Evolutionary conservation across 257 asterid species (phyloP).

Genomic region (Rehmannia glutinosa): DNA sequence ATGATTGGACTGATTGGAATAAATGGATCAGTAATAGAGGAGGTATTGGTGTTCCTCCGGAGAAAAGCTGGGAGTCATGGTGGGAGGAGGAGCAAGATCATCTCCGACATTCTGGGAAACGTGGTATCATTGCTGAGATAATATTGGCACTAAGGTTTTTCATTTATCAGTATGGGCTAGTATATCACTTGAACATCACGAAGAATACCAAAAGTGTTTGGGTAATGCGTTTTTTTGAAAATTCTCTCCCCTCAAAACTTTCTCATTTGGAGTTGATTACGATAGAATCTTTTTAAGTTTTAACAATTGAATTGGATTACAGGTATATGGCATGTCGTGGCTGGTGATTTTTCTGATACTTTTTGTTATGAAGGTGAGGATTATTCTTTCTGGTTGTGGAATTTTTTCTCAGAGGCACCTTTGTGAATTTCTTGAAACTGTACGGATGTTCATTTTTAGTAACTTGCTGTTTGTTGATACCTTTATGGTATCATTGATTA

Average conservation of each 20-base stretch:
- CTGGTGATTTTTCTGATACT: slow-evolving; percentile 76
- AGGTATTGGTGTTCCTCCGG: slow-evolving; percentile 96
- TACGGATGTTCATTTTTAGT: no score
- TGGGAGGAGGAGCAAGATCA: slow-evolving; percentile 99
- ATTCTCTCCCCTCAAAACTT: slow-evolving; percentile 3
- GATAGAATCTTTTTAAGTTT: background rate
- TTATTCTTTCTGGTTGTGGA: background rate
- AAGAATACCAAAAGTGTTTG: slow-evolving; percentile 47
- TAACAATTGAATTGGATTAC: slow-evolving; percentile 22
- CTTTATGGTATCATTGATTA: background rate
- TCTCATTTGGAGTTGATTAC: background rate
- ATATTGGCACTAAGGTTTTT: slow-evolving; percentile 73
- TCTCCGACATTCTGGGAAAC: slow-evolving; percentile 87
- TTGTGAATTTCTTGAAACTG: no score
- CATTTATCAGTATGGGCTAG: slow-evolving; percentile 92
- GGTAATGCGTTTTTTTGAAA: slow-evolving; percentile 40
- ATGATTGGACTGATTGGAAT: slow-evolving; percentile 98
- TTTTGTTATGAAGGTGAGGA: slow-evolving; percentile 91
- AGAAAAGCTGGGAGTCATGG: slow-evolving; percentile 99
- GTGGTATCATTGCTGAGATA: slow-evolving; percentile 80
- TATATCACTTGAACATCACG: slow-evolving; percentile 81
- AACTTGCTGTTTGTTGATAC: background rate
- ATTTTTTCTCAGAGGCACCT: background rate
- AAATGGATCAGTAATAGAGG: slow-evolving; percentile 97
- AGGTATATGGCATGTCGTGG: slow-evolving; percentile 97